Evolutionary conservation across 2,329 filamentous ascomycete species (phyloP).

Genomic region (Phialophora verrucosa): DNA sequence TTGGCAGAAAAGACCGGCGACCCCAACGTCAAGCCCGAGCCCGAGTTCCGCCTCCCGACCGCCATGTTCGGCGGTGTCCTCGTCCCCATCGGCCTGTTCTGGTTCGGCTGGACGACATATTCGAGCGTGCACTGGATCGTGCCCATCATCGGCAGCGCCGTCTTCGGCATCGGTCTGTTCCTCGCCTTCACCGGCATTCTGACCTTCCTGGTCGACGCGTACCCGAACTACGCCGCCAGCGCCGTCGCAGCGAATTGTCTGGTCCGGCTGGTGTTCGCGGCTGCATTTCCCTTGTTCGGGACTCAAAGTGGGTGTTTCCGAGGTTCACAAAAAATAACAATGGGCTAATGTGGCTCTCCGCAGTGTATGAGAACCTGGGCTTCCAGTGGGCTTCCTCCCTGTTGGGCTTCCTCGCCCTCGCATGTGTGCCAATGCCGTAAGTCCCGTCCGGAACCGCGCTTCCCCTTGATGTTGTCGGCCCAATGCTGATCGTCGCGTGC

Average conservation of each 20-base stretch:
- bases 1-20: constrained; percentile 44
- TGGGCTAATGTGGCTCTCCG: not conserved
- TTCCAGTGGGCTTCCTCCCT: constrained; percentile 55
- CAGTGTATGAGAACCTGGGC: constrained; percentile 53
- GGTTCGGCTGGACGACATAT: constrained; percentile 57
- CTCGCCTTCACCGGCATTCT: constrained; percentile 65
- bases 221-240: constrained; percentile 53
- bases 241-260: constrained; percentile 85
- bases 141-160: constrained; percentile 47
- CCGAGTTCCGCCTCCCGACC: constrained; percentile 57
- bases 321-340: not conserved
- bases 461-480: not conserved
- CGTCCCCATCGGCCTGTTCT: constrained; percentile 63
- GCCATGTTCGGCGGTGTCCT: constrained; percentile 57
- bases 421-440: constrained; percentile 52
- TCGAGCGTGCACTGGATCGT: constrained; percentile 54
- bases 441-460: constrained; percentile 4
- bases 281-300: constrained; percentile 76
- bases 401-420: constrained; percentile 51
- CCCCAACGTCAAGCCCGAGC: constrained; percentile 52
- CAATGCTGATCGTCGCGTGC: constrained; percentile 42
- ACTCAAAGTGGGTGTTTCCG: constrained; percentile 52
- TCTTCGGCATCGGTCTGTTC: constrained; percentile 56
- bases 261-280: constrained; percentile 76
- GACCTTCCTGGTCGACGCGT: constrained; percentile 76